Base-by-base conservation (phyloP, 495 filamentous ascomycete species). In the Tetracladium marchalianum region DNA sequence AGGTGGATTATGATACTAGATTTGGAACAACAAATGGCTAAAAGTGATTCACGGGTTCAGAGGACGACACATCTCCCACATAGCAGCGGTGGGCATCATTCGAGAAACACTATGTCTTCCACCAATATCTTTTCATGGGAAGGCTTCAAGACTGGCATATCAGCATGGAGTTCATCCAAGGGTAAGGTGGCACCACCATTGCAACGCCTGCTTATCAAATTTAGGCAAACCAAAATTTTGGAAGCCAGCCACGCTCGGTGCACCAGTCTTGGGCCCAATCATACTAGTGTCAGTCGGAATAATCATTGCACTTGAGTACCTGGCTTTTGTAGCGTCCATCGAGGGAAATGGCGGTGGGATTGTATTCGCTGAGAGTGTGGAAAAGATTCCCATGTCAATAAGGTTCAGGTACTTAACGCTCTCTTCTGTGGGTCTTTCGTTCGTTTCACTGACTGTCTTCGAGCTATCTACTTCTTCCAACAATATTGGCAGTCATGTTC, bases 401-500 rank as follows among this genome's bases (percentile, higher is more conserved):
- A 37, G 17, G 6, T 45, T 49, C 24, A 19, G 17, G 50, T 52
- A 41, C 38, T 2, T 36, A n/a, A n/a, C n/a, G n/a, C 24, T 9
- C 42, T 12, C 16, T 36, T 1, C 18, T 33, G 19, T 5, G 1
- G 32, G 27, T 11, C 17, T 5, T 19, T 17, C 2, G 15, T 6
- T 11, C 15, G 36, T 1, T 36, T 5, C 2, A 5, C 16, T 22
- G 11, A 39, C 43, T 0, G 54, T 22, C 0, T 69, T 72, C 37
- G 31, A 53, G 8, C 5, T 70, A 70, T 31, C 38, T 60, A 0
- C 66, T 70, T 51, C 44, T 65, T 4, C 62, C 68, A 2, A 70
- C 63, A 2, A 52, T 71, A 9, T 42, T 72, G 32, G 59, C 68
- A 0, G 69, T 73, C 5, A 19, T 61, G 0, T 72, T 64, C 45